Percentiles rank a stretch among this genome's conserved stretches.
Evolutionary conservation across 1,284 basidiomycete species (phyloP).

Genomic region (Papiliotrema fonsecae): DNA sequence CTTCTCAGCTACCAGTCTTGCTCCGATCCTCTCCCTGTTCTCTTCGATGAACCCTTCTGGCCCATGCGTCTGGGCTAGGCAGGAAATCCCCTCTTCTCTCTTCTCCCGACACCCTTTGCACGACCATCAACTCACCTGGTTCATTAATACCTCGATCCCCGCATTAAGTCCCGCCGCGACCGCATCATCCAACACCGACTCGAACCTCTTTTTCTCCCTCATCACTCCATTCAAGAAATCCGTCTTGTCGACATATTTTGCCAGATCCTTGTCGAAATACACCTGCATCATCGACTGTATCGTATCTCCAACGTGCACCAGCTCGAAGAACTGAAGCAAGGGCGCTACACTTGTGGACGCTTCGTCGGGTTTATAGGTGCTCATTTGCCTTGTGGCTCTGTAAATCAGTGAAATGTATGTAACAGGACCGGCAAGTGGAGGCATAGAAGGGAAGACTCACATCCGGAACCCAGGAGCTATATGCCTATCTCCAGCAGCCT

Average conservation of each 20-base stretch:
- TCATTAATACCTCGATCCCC: conserved; percentile 93
- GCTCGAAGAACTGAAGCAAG: conserved; percentile 91
- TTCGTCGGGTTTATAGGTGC: conserved; percentile 74
- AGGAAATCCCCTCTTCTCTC: too few relatives aligned
- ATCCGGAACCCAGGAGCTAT: conserved; percentile 75
- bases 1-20: background rate
- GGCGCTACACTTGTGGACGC: conserved; percentile 77
- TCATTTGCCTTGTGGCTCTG: conserved; percentile 80
- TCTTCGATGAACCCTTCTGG: too few relatives aligned
- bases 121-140: conserved; percentile 65
- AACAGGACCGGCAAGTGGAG: too few relatives aligned
- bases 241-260: conserved; percentile 77
- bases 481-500: conserved; percentile 72
- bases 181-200: conserved; percentile 82
- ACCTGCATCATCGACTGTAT: conserved; percentile 97
- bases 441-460: conserved; percentile 51
- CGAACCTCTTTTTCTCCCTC: conserved; percentile 93
- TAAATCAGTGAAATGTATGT: background rate
- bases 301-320: conserved; percentile 94
- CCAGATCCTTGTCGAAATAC: conserved; percentile 94
- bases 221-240: conserved; percentile 93
- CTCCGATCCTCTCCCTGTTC: too few relatives aligned
- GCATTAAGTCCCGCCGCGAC: conserved; percentile 91
- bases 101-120: too few relatives aligned
- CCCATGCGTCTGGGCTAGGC: too few relatives aligned